phyloP scores from a whole-genome alignment of 768 basidiomycete genomes.

The Hirschioporus abietinus region DNA sequence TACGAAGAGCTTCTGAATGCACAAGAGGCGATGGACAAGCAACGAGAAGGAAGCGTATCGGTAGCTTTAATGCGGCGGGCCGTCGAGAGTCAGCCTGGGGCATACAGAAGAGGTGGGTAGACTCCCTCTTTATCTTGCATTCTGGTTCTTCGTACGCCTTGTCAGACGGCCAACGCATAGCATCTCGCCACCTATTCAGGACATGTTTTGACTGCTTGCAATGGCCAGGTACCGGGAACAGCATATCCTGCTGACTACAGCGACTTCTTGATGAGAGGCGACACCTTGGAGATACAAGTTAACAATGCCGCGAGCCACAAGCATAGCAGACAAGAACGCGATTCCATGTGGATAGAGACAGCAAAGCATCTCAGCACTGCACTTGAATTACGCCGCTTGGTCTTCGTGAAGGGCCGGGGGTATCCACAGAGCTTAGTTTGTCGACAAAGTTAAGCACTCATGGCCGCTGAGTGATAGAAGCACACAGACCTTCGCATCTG shows the following conservation, averaged over 20 bases:
- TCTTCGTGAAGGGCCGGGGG: neutral
- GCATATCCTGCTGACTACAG: neutral
- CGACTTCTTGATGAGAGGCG: neutral
- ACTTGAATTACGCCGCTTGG: neutral
- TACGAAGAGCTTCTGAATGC: neutral
- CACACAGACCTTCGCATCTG: too few relatives aligned
- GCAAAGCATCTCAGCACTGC: neutral
- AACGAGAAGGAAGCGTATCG: neutral
- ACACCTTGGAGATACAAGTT: neutral
- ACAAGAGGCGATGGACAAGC: neutral
- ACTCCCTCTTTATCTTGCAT: neutral
- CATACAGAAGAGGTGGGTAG: neutral
- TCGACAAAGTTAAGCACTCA: neutral
- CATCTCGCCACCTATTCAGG: neutral
- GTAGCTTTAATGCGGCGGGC: slow-evolving; percentile 1
- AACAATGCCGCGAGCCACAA: neutral
- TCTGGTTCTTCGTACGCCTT: neutral
- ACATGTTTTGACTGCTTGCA: neutral
- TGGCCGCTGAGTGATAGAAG: neutral
- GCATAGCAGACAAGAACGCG: neutral
- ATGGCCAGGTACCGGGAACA: neutral
- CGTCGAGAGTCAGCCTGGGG: neutral
- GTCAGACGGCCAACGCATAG: neutral
- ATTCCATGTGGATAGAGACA: neutral
- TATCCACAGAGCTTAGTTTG: neutral